Conservation (phyloP, 2,329 filamentous ascomycete genomes). For the Shiraia bambusicola region DNA sequence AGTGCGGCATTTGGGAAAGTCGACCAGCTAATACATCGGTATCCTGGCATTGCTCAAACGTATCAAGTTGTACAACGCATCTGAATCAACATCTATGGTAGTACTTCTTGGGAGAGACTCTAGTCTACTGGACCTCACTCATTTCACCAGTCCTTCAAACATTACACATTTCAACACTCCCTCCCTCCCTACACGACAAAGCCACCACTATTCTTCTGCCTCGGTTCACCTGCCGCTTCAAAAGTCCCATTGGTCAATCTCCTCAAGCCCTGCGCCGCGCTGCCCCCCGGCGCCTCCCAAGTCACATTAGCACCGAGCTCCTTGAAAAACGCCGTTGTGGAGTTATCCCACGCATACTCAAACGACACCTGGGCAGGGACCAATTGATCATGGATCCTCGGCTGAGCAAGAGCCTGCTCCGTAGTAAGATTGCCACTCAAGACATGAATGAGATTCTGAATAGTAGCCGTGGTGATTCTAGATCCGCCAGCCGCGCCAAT, state of each 20-base stretch:
- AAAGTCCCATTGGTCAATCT: conserved; percentile 66
- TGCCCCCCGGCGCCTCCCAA: conserved; percentile 64
- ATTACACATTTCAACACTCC: not conserved
- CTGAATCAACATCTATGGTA: too few relatives aligned
- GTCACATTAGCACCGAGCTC: conserved; percentile 70
- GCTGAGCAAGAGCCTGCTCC: conserved; percentile 62
- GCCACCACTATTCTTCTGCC: conserved; percentile 71
- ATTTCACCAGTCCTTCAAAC: not conserved
- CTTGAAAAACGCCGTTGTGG: conserved; percentile 63
- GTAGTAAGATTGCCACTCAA: conserved; percentile 66
- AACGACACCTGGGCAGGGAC: conserved; percentile 69
- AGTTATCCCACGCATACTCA: conserved; percentile 68
- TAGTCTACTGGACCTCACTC: too few relatives aligned
- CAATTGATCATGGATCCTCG: conserved; percentile 79
- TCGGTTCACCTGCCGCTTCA: conserved; percentile 74
- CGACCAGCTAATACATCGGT: too few relatives aligned
- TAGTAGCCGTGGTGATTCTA: conserved; percentile 77
- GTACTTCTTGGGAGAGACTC: too few relatives aligned
- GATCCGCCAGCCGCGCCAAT: conserved; percentile 79
- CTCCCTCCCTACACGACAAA: conserved; percentile 48
- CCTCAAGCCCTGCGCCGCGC: conserved; percentile 70
- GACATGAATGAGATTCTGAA: conserved; percentile 72
- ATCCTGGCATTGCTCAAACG: too few relatives aligned
- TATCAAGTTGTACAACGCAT: too few relatives aligned
- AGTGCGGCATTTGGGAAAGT: too few relatives aligned